phyloP scores from a whole-genome alignment of 192 early-diverging fungal genomes.

The Backusella morwellensis region DNA sequence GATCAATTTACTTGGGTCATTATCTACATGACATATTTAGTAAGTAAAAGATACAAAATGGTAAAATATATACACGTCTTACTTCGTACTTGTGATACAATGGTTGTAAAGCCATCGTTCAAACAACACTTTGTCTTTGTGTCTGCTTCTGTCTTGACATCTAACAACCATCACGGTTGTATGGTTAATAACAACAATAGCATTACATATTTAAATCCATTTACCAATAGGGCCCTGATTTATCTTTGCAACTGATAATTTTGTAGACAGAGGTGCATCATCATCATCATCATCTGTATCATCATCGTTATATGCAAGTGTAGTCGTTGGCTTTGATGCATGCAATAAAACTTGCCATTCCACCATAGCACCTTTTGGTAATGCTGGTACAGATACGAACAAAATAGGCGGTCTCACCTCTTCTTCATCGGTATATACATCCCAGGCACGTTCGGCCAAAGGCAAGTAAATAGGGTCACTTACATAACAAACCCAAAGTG shows the following conservation, averaged over 20 bases:
- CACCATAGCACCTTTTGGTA: constrained; percentile 59
- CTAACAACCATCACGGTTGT: neutral
- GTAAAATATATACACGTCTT: neutral
- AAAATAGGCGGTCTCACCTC: constrained; percentile 35
- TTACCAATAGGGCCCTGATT: constrained; percentile 9
- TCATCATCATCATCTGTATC: constrained; percentile 8
- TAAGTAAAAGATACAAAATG: neutral
- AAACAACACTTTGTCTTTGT: neutral
- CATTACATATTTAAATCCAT: neutral
- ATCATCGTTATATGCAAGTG: constrained; percentile 24
- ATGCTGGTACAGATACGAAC: constrained; percentile 55
- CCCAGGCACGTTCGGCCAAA: constrained; percentile 39
- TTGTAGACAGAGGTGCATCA: neutral
- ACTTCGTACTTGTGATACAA: constrained; percentile 1
- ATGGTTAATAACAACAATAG: neutral
- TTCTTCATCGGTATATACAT: constrained; percentile 17
- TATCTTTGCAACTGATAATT: neutral
- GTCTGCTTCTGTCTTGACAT: neutral
- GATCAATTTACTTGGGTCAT: neutral
- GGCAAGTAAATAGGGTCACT: constrained; percentile 27
- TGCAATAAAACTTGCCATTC: constrained; percentile 66
- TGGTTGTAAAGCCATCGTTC: neutral
- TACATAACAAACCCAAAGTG: constrained; percentile 62
- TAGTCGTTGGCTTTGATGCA: neutral
- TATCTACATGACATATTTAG: neutral